A percentile compares a stretch with the other conserved stretches of the same genome.
phyloP scores from a whole-genome alignment of 2,329 filamentous ascomycete species.

The Aspergillus pseudonomiae region DNA sequence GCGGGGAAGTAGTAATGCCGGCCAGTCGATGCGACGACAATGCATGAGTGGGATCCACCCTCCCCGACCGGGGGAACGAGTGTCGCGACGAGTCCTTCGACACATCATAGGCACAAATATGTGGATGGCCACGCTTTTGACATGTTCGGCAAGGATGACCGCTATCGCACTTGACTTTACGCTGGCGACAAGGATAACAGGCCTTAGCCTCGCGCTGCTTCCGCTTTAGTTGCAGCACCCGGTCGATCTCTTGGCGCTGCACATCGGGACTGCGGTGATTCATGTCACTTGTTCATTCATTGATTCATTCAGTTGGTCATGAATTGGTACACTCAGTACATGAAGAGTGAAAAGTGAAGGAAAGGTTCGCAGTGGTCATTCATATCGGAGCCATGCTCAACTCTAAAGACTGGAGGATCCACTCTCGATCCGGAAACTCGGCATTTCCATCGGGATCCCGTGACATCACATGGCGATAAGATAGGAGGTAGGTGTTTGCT shows the following conservation, averaged over 20 bases:
- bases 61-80: neutral
- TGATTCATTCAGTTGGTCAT: neutral
- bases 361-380: neutral
- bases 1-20: neutral
- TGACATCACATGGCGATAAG: neutral
- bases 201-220: conserved; percentile 34
- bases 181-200: conserved; percentile 39
- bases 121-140: conserved; percentile 29
- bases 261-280: conserved; percentile 7
- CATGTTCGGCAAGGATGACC: conserved; percentile 33
- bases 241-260: conserved; percentile 32
- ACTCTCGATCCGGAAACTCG: neutral
- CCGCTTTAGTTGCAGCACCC: conserved; percentile 30
- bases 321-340: neutral
- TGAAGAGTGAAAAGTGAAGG: neutral
- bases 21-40: conserved; percentile 3
- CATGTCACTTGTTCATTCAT: neutral
- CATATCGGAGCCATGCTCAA: neutral
- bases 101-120: conserved; percentile 31
- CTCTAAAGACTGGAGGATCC: neutral
- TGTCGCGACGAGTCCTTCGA: neutral
- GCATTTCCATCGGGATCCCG: neutral
- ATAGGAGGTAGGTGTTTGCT: neutral
- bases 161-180: conserved; percentile 42
- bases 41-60: neutral